A percentile compares a stretch with the other conserved stretches of the same genome.
These are phyloP conservation scores for Eustoma russellianum DNA, from an alignment of 257 asterid genomes.

Conservation along the genomic window DNA sequence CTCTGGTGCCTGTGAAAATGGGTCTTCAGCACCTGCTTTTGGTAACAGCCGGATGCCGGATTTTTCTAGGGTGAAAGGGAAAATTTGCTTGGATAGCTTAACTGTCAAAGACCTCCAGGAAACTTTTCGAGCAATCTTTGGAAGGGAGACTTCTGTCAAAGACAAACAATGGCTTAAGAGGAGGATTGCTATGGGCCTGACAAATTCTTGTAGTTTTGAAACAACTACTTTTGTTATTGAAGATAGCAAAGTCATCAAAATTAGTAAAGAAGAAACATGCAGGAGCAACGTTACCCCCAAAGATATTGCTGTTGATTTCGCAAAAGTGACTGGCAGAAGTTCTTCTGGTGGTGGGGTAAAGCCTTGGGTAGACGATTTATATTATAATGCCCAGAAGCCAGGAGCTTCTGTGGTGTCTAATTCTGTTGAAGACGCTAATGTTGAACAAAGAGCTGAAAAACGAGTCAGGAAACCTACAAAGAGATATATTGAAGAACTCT, in stretches of 20 bases:
- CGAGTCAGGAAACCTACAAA: slow-evolving; percentile 87
- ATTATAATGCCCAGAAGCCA: slow-evolving; percentile 21
- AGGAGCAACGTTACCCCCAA: slow-evolving; percentile 27
- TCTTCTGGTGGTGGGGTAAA: slow-evolving; percentile 21
- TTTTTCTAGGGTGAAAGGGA: slow-evolving; percentile 79
- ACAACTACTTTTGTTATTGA: slow-evolving; percentile 47
- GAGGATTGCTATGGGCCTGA: slow-evolving; percentile 88
- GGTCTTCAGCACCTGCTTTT: slow-evolving; percentile 27
- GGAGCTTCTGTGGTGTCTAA: slow-evolving; percentile 19
- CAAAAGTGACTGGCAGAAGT: slow-evolving; percentile 22
- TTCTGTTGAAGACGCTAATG: slow-evolving; percentile 33
- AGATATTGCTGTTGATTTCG: slow-evolving; percentile 35
- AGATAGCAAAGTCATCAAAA: slow-evolving; percentile 50
- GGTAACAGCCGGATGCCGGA: slow-evolving; percentile 49
- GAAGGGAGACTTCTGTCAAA: slow-evolving; percentile 91
- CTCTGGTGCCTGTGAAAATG: slow-evolving; percentile 26
- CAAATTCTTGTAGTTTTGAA: slow-evolving; percentile 81
- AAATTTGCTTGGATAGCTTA: slow-evolving; percentile 63
- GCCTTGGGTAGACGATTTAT: slow-evolving; percentile 20
- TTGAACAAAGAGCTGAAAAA: slow-evolving; percentile 55
- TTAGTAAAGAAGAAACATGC: slow-evolving; percentile 30
- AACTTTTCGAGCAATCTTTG: slow-evolving; percentile 86
- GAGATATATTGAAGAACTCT: slow-evolving; percentile 79
- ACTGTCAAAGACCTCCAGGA: slow-evolving; percentile 89
- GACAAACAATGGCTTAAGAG: slow-evolving; percentile 94